Conservation (phyloP, 352 stramenopile species). For the Phytophthora fragariaefolia region DNA sequence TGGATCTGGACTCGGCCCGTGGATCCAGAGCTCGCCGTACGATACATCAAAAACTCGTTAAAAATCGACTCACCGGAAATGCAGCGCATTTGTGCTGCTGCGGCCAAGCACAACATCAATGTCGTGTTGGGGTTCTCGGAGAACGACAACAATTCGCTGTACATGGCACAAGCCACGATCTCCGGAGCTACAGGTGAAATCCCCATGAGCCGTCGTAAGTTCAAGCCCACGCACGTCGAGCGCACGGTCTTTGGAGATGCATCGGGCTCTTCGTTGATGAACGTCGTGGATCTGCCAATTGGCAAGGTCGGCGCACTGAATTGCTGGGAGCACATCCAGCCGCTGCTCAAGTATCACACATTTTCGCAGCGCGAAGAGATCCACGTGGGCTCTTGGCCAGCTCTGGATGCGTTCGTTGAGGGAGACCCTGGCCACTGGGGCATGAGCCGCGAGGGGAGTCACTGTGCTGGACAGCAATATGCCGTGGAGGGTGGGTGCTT, state of each 20-base stretch:
- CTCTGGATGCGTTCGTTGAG: constrained; percentile 29
- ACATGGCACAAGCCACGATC: constrained; percentile 33
- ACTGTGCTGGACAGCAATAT: constrained; percentile 17
- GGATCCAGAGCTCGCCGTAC: constrained; percentile 19
- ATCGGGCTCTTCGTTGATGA: constrained; percentile 30
- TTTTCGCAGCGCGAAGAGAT: constrained; percentile 33
- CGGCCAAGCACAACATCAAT: constrained; percentile 29
- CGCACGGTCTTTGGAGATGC: constrained; percentile 31
- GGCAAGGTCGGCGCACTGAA: constrained; percentile 31
- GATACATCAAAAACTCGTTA: constrained; percentile 33
- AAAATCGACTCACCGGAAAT: constrained; percentile 33
- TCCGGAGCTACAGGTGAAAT: constrained; percentile 25
- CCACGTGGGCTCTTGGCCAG: constrained; percentile 30
- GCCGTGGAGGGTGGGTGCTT: constrained; percentile 31
- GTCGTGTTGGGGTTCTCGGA: constrained; percentile 39
- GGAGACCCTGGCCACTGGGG: constrained; percentile 27
- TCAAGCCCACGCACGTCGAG: constrained; percentile 36
- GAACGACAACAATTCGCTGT: constrained; percentile 41
- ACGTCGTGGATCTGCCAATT: constrained; percentile 31
- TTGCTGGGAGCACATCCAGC: constrained; percentile 28
- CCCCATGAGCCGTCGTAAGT: constrained; percentile 35
- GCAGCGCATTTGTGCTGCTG: constrained; percentile 28
- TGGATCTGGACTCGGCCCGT: constrained; percentile 30
- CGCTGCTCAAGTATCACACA: constrained; percentile 39
- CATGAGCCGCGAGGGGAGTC: constrained; percentile 24